A percentile compares a stretch with the other conserved stretches of the same genome.
These are phyloP conservation scores for Gautieria morchelliformis DNA, from an alignment of 768 basidiomycete species.

Conservation along the genomic window DNA sequence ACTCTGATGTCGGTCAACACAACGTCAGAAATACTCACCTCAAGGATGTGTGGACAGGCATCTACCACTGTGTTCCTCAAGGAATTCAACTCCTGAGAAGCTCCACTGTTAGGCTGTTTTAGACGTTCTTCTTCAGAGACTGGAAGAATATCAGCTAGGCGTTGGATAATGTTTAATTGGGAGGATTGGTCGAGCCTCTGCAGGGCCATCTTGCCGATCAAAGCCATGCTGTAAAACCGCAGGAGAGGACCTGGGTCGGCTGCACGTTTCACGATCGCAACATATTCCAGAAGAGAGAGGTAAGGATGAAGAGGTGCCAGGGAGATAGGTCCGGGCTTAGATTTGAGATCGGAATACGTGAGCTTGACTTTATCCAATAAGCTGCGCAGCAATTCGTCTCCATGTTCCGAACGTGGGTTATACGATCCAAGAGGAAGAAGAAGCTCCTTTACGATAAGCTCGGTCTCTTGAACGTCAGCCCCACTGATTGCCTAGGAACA, in stretches of 20 bases:
- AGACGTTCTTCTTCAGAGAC: slow-evolving; percentile 25
- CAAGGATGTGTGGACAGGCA: slow-evolving; percentile 37
- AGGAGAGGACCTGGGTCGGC: slow-evolving; percentile 38
- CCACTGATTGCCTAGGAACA: slow-evolving; percentile 36
- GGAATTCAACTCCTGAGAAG: slow-evolving; percentile 23
- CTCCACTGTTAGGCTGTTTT: slow-evolving; percentile 17
- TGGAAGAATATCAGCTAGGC: slow-evolving; percentile 34
- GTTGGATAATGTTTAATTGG: slow-evolving; percentile 35
- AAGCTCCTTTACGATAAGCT: slow-evolving; percentile 39
- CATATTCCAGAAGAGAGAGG: slow-evolving; percentile 35
- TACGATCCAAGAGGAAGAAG: slow-evolving; percentile 42
- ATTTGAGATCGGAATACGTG: slow-evolving; percentile 19
- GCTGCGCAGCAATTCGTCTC: slow-evolving; percentile 30
- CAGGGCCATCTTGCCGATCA: slow-evolving; percentile 37
- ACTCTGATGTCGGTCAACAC: neutral
- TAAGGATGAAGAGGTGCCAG: slow-evolving; percentile 33
- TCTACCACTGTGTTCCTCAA: slow-evolving; percentile 41
- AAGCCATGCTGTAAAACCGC: slow-evolving; percentile 36
- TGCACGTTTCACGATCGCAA: slow-evolving; percentile 32
- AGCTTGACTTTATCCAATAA: slow-evolving; percentile 29
- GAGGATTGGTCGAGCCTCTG: slow-evolving; percentile 35
- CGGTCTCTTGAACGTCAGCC: slow-evolving; percentile 27
- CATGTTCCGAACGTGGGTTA: slow-evolving; percentile 20
- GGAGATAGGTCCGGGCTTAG: slow-evolving; percentile 10
- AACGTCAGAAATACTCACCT: slow-evolving; percentile 27